Percentiles rank a stretch among this genome's conserved stretches.
phyloP scores from a whole-genome alignment of 169 alveolate species.

The Cryptosporidium viatorum region DNA sequence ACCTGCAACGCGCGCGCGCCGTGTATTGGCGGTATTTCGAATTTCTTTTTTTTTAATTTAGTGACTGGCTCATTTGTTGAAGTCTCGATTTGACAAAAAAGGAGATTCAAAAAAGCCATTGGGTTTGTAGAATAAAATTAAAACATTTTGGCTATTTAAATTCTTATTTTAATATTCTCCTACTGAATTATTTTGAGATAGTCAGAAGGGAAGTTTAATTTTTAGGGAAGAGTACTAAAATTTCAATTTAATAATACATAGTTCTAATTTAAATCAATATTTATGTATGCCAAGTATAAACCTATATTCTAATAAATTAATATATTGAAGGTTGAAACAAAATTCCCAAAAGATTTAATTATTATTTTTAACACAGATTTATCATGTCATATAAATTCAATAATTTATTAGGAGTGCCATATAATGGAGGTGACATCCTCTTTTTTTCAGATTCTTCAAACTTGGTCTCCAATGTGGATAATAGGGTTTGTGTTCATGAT shows the following conservation, averaged over 20 bases:
- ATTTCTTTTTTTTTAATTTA: neutral
- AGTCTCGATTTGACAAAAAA: neutral
- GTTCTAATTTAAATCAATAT: too few species aligned
- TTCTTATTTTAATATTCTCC: neutral
- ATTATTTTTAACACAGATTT: neutral
- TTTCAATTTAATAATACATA: too few species aligned
- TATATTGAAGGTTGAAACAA: neutral
- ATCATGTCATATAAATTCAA: slow-evolving; percentile 53
- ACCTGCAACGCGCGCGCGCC: slow-evolving; percentile 30
- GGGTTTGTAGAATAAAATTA: too few species aligned
- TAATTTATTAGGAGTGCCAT: slow-evolving; percentile 57
- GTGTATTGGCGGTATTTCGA: neutral
- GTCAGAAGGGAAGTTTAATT: neutral
- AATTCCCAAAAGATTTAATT: neutral
- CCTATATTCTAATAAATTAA: neutral
- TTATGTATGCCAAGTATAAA: neutral
- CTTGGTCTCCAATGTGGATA: slow-evolving; percentile 86
- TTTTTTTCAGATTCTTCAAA: slow-evolving; percentile 43
- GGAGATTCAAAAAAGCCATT: neutral
- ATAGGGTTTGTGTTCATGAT: slow-evolving; percentile 85
- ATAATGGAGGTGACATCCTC: slow-evolving; percentile 60
- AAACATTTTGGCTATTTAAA: neutral
- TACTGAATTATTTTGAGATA: neutral
- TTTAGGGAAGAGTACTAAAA: neutral
- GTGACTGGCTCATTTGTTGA: neutral